Percentiles rank a stretch among this genome's conserved stretches.
These are phyloP conservation scores for Macrolepiota fuliginosa DNA, from an alignment of 768 basidiomycete genomes.

Conservation along the genomic window DNA sequence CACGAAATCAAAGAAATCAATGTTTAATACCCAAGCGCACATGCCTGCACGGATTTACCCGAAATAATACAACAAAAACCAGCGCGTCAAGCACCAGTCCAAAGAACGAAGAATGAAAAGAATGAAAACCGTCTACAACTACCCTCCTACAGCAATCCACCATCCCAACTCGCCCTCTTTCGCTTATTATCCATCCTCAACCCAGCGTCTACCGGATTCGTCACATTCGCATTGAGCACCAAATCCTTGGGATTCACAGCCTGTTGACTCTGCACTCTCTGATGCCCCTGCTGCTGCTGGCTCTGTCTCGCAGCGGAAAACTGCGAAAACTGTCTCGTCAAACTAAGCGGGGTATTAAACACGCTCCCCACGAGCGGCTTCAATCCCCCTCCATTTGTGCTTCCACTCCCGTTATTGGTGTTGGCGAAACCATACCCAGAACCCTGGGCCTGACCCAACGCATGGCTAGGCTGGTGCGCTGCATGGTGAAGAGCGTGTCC, in stretches of 20 bases:
- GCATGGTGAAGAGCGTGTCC: neutral
- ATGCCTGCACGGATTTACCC: no score
- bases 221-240: slow-evolving; percentile 17
- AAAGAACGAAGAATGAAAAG: neutral
- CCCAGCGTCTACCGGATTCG: neutral
- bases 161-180: slow-evolving; percentile 43
- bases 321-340: slow-evolving; percentile 9
- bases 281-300: slow-evolving; percentile 23
- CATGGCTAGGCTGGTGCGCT: slow-evolving; percentile 15
- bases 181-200: slow-evolving; percentile 29
- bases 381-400: neutral
- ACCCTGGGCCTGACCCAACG: slow-evolving; percentile 3
- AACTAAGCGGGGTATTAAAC: slow-evolving; percentile 3
- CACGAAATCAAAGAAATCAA: neutral
- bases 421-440: neutral
- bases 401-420: neutral
- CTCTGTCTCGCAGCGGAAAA: slow-evolving; percentile 3
- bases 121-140: neutral
- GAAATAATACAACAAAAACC: neutral
- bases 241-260: slow-evolving; percentile 38
- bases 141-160: slow-evolving; percentile 19
- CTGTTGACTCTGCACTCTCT: slow-evolving; percentile 33
- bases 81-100: neutral
- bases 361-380: slow-evolving; percentile 1
- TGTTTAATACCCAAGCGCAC: neutral